Conservation (phyloP, 139 green algal species). For the Marvania coccoides region DNA sequence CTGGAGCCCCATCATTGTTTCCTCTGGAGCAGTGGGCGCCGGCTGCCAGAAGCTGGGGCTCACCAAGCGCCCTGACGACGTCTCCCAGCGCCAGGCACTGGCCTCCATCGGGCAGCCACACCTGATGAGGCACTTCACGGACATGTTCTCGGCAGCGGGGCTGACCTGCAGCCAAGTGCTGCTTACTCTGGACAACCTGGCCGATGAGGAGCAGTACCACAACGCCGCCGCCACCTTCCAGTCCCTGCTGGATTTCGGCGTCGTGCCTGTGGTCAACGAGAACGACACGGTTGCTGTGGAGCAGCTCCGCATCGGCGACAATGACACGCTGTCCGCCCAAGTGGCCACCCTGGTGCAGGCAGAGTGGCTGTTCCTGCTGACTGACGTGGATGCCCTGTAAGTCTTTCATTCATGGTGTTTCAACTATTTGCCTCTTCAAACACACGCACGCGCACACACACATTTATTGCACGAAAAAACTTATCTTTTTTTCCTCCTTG, state of each 20-base stretch:
- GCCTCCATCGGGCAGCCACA: conserved; percentile 75
- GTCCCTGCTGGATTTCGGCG: conserved; percentile 66
- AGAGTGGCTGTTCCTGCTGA: conserved; percentile 89
- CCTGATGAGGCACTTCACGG: conserved; percentile 90
- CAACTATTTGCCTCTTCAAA: too few relatives aligned
- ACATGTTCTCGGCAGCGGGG: conserved; percentile 73
- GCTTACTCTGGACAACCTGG: conserved; percentile 85
- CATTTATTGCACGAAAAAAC: too few relatives aligned
- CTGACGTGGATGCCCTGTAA: conserved; percentile 86
- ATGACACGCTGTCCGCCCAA: conserved; percentile 88
- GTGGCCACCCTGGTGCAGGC: conserved; percentile 79
- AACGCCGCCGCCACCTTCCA: conserved; percentile 84
- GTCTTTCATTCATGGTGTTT: too few relatives aligned
- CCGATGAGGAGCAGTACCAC: conserved; percentile 71
- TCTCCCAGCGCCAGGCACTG: conserved; percentile 76
- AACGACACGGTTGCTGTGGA: conserved; percentile 85
- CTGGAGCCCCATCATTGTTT: conserved; percentile 75
- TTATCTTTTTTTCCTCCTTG: too few relatives aligned
- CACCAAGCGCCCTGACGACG: conserved; percentile 32
- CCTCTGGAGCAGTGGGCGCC: conserved; percentile 77
- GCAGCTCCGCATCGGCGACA: conserved; percentile 90
- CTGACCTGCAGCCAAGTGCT: conserved; percentile 80
- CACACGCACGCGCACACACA: too few relatives aligned
- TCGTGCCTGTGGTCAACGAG: conserved; percentile 88
- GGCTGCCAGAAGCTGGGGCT: conserved; percentile 74